Base-by-base conservation (phyloP, 345 rosid genomes). In the Streptanthus diversifolius region DNA sequence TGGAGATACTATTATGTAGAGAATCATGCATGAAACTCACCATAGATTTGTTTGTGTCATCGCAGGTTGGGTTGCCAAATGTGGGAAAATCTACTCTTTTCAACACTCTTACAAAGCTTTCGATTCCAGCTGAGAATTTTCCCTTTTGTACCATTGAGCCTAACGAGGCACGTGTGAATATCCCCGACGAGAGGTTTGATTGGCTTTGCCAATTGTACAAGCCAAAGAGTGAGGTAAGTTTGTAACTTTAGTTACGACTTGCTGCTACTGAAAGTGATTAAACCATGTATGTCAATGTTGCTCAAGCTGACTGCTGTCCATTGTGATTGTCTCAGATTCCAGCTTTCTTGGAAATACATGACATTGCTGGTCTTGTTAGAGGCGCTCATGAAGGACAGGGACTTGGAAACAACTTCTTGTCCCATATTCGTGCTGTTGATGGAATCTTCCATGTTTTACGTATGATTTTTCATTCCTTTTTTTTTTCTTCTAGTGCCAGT, bases 311-410 rank as follows among this genome's bases (percentile, higher is more conserved):
- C 27, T 47, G 55, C 0, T 45, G 44, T 37, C 29, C 3, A n/a
- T 24, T 67, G 5, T 81, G 11, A 14, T n/a, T 36, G 60, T 8
- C 11, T 45, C 84, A 93, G 97, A 84, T 93, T 67, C 75, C 97
- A 5, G 98, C 98, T 15, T 93, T 91, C 83, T 70, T 93, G 74
- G 98, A 93, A 84, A 93, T 93, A 57, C 97, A 93, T 75, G 98
- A 93, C 79, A 93, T 93, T 59, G 98, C 98, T 74, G 98, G 98
- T 68, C 84, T 93, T 18, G 97, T 93, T 66, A 84, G 80, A 82
- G 99, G 99, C 64, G 99, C 99, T 52, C 99, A 95, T 76, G 75
- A 87, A 82, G 99, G 99, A 37, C 95, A 91, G 79, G 99, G 99
- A 15, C 78, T 95, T 84, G 99, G 99, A 68, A 95, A 95, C 81